Evolutionary conservation across 2,329 filamentous ascomycete genomes (phyloP), one percentile per base, ranked within the genome.

Genomic region (Juglanconis juglandina): DNA sequence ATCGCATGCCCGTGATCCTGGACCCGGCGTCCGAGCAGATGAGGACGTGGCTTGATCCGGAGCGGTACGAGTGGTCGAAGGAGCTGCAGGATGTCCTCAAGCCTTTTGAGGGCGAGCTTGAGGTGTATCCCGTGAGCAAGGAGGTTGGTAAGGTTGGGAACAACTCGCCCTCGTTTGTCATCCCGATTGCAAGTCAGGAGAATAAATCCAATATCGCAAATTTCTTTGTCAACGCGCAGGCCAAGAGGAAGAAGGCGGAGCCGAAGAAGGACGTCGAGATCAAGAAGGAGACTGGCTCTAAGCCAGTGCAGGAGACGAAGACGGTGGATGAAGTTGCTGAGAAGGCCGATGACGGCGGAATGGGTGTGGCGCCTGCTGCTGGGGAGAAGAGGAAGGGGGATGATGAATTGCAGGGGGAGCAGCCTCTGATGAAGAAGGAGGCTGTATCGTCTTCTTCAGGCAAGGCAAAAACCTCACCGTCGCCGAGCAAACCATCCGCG

Each of bases 121-220:
- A 96, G 58, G 87, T 90, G 56, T 97, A 96, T 70, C 87, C 89
- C 0, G 95, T 99, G 2, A 87, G 82, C 67, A 90, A 91, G 71
- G 93, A 95, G 4, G 94, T 98, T 0, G 93, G 93, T 0, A 98
- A 96, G 75, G 93, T 96, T 0, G 93, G 94, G 5, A 96, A 96
- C 67, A 90, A 96, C 72, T 96, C 90, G 24, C 87, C 91, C 0
- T 83, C 82, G 0, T 96, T 97, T 69, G 82, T 97, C 49, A 79
- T 96, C 1, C 94, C 94, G 0, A 76, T 97, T 39, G 83, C 90
- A 68, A 96, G 90, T 74, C 87, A 86, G 65, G 90, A 93, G 68
- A 97, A 97, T 73, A 97, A 96, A 77, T 87, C 83, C 53, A 97
- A 95, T 66, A 98, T 98, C 72, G 90, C 90, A 50, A 96, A 96